These are phyloP conservation scores for Verticillium nonalfalfae DNA, from an alignment of 2,329 filamentous ascomycete species.

Conservation along the genomic window DNA sequence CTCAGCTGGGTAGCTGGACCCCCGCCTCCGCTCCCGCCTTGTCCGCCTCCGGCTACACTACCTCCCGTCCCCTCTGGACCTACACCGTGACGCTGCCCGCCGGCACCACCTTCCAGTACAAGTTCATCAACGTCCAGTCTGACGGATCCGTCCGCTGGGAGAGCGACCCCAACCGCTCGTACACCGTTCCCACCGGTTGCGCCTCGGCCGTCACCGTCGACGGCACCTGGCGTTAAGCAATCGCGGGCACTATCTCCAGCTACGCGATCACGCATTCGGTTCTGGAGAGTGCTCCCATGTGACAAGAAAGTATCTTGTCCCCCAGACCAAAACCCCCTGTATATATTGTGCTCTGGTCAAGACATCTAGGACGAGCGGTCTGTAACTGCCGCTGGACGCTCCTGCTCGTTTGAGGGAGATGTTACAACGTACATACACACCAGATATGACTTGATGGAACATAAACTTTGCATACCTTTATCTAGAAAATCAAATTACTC, in stretches of 20 bases:
- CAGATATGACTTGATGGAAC: neutral
- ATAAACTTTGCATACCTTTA: neutral
- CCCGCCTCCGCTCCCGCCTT: constrained; percentile 38
- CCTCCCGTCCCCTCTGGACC: constrained; percentile 48
- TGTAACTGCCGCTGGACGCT: neutral
- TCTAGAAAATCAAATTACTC: too few species aligned
- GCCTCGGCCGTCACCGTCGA: constrained; percentile 12
- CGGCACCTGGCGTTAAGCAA: constrained; percentile 18
- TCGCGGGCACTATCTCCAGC: neutral
- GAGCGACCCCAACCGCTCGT: constrained; percentile 38
- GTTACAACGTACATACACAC: neutral
- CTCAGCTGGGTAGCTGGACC: constrained; percentile 29
- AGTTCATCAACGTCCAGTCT: constrained; percentile 50
- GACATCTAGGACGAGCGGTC: neutral
- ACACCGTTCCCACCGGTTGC: constrained; percentile 21
- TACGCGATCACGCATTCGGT: neutral
- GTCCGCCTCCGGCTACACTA: constrained; percentile 46
- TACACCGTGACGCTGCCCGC: constrained; percentile 42
- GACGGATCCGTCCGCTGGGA: constrained; percentile 51
- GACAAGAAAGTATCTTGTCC: neutral
- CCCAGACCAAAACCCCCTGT: neutral
- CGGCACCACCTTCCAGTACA: constrained; percentile 50
- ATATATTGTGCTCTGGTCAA: neutral
- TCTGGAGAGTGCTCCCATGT: neutral
- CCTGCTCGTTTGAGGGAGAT: neutral